Conservation (phyloP, 1,284 basidiomycete species). For the Tilletia setariae region DNA sequence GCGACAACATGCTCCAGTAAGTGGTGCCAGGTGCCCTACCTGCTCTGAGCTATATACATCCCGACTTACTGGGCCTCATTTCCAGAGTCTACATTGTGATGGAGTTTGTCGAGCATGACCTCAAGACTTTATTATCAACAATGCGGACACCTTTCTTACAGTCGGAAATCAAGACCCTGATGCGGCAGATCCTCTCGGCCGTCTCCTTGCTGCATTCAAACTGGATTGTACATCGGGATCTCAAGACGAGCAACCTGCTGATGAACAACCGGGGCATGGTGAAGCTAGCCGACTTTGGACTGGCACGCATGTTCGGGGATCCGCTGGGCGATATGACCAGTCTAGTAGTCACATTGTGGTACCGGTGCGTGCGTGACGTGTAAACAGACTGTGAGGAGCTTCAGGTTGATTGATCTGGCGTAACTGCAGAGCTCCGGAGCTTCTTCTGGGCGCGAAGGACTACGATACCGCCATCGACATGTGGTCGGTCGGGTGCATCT, state of each 20-base stretch:
- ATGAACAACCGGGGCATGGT: conserved; percentile 99
- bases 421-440: conserved; percentile 30
- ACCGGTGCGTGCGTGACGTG: conserved; percentile 66
- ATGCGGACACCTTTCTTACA: conserved; percentile 94
- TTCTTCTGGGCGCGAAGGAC: conserved; percentile 30
- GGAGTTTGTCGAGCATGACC: conserved; percentile 99
- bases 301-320: conserved; percentile 91
- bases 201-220: conserved; percentile 86
- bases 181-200: conserved; percentile 89
- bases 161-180: conserved; percentile 94
- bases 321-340: conserved; percentile 94
- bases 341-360: conserved; percentile 97
- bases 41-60: neutral
- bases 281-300: conserved; percentile 97
- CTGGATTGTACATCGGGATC: conserved; percentile 96
- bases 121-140: conserved; percentile 86
- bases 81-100: conserved; percentile 92
- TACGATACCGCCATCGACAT: conserved; percentile 51
- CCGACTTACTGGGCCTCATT: conserved; percentile 17
- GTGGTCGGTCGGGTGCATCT: conserved; percentile 98
- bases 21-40: conserved; percentile 54
- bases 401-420: neutral
- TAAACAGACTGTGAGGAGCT: conserved; percentile 18
- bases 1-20: conserved; percentile 98
- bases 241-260: conserved; percentile 94